Percentiles rank a stretch among this genome's conserved stretches.
Evolutionary conservation across 2,329 filamentous ascomycete species (phyloP).

Genomic region (Fusarium brachygibbosum): DNA sequence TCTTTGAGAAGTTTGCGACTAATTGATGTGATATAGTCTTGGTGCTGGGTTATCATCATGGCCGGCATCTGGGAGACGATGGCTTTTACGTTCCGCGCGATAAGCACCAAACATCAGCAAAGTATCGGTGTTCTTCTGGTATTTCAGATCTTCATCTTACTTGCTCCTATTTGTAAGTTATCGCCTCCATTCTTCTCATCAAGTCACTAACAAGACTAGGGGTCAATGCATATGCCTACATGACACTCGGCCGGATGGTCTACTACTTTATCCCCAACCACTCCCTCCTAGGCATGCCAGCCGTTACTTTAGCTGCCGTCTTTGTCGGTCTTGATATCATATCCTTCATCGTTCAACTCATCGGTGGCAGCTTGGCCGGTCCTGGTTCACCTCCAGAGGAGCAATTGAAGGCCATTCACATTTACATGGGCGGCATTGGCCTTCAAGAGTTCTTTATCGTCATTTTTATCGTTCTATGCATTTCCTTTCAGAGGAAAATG

Average conservation of each 20-base stretch:
- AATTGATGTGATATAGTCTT: slow-evolving; percentile 33
- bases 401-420: slow-evolving; percentile 53
- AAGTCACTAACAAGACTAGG: slow-evolving; percentile 42
- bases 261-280: slow-evolving; percentile 58
- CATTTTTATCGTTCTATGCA: slow-evolving; percentile 58
- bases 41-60: slow-evolving; percentile 57
- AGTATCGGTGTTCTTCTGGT: slow-evolving; percentile 34
- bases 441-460: slow-evolving; percentile 66
- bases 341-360: slow-evolving; percentile 54
- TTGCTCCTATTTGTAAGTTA: slow-evolving; percentile 43
- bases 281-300: slow-evolving; percentile 55
- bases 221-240: slow-evolving; percentile 64
- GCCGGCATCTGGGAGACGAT: slow-evolving; percentile 49
- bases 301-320: slow-evolving; percentile 53
- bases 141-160: slow-evolving; percentile 45
- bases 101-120: slow-evolving; percentile 43
- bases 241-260: slow-evolving; percentile 61
- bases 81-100: slow-evolving; percentile 41
- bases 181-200: accelerated
- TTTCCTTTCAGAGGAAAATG: slow-evolving; percentile 38
- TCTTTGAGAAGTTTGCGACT: not conserved
- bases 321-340: slow-evolving; percentile 60
- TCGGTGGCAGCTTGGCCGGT: slow-evolving; percentile 51
- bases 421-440: slow-evolving; percentile 68
- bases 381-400: slow-evolving; percentile 46